Evolutionary conservation across 2,329 filamentous ascomycete species (phyloP).

Genomic region (Clarireedia paspali): DNA sequence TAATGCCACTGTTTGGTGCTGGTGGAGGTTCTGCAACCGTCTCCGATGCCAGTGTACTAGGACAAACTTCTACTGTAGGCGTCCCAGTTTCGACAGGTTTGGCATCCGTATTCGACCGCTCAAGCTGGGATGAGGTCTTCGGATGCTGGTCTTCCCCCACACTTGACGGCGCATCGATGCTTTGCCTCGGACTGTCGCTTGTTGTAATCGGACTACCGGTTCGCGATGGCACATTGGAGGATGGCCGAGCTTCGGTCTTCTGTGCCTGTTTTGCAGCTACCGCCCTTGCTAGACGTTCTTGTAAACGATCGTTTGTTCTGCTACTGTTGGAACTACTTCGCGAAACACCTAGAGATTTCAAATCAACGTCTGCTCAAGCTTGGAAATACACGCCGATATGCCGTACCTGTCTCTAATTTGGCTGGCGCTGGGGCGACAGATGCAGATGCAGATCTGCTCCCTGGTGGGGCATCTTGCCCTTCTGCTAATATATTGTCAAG

Average conservation of each 20-base stretch:
- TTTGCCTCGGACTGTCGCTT: conserved; percentile 35
- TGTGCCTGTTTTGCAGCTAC: conserved; percentile 61
- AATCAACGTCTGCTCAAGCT: background rate
- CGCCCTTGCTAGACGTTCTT: conserved; percentile 83
- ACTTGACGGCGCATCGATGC: conserved; percentile 33
- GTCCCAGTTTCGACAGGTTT: background rate
- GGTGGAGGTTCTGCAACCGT: background rate
- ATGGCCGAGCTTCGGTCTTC: conserved; percentile 39
- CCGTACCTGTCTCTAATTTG: conserved; percentile 31
- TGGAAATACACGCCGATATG: background rate
- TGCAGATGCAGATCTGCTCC: conserved; percentile 28
- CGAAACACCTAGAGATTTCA: conserved; percentile 38
- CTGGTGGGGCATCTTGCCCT: conserved; percentile 44
- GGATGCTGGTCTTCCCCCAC: conserved; percentile 6
- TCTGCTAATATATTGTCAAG: conserved; percentile 89
- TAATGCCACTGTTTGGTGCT: conserved; percentile 9
- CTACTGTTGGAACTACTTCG: conserved; percentile 56
- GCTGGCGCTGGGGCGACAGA: conserved; percentile 30
- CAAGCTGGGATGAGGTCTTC: background rate
- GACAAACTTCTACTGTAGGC: conserved; percentile 14
- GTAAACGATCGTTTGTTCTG: conserved; percentile 70
- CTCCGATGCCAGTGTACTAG: conserved; percentile 8
- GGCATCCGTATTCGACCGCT: background rate
- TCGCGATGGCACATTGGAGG: conserved; percentile 40
- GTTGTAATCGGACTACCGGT: conserved; percentile 44